Evolutionary conservation across 352 stramenopile genomes (phyloP), one percentile per base, ranked within the genome.

Genomic region (Phytophthora nicotianae): DNA sequence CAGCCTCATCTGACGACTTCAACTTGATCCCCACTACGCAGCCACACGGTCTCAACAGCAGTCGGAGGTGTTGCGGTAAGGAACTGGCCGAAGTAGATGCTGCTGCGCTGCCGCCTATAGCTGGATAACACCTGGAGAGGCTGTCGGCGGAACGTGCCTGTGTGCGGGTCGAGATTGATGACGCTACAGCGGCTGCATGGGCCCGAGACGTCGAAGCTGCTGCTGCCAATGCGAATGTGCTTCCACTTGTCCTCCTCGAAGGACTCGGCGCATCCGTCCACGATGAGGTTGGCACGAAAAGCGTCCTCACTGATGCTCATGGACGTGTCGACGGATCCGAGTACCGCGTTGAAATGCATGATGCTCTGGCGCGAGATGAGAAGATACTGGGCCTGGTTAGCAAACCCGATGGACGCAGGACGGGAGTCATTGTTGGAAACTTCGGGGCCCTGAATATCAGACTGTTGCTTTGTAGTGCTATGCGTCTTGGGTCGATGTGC

Each of bases 81-180:
- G 53, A 92, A 95, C 54, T 95, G 86, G 11, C 87, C 86, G 56
- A 97, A 96, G 68, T 92, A 85, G 50, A 96, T 93, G 54, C 74
- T 80, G 50, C 72, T 88, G 49, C 75, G 77, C 51, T 94, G 68
- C 21, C 87, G 77, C 2, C 86, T 79, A 69, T 91, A 95, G 52
- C 59, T 78, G 17, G 86, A 86, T 5, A 97, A 79, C 27, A 84
- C 74, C 53, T 91, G 83, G 40, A 97, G 74, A 17, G 79, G 83
- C 54, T 72, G 74, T 14, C 73, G 62, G 40, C 70, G 50, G 56
- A 85, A 89, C 16, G 70, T 64, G 7, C 84, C 83, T 5, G 82
- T 93, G 42, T 66, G 62, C 24, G 75, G 87, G 61, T 97, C 79
- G 49, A 97, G 75, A 52, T 96, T 95, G 64, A 95, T 84, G 73